phyloP scores from a whole-genome alignment of 805 yeast species.

The Cyberlindnera mrakii region DNA sequence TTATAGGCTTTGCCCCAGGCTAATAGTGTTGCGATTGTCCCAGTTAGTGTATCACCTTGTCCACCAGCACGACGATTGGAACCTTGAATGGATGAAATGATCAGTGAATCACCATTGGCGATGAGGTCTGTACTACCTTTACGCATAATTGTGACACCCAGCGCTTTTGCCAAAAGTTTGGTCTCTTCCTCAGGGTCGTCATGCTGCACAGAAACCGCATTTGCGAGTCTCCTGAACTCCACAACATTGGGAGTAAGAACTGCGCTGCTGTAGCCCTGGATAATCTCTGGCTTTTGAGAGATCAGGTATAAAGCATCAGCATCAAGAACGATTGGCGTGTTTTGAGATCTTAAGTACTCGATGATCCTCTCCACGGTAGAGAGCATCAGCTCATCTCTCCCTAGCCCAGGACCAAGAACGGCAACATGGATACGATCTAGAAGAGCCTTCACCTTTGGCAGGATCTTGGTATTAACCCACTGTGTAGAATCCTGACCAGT shows the following conservation, averaged over 20 bases:
- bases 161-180: constrained; percentile 36
- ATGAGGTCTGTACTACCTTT: constrained; percentile 71
- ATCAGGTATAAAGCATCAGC: constrained; percentile 83
- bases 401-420: constrained; percentile 92
- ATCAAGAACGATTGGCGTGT: constrained; percentile 74
- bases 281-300: constrained; percentile 47
- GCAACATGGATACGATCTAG: constrained; percentile 70
- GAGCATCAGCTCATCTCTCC: constrained; percentile 70
- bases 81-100: constrained; percentile 49
- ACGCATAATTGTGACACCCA: constrained; percentile 59
- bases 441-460: constrained; percentile 50
- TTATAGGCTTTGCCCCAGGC: constrained; percentile 75
- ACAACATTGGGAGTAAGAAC: constrained; percentile 85
- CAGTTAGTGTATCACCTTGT: constrained; percentile 91
- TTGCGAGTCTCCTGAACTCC: constrained; percentile 67
- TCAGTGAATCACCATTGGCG: constrained; percentile 38
- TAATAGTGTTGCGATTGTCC: constrained; percentile 73
- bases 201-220: constrained; percentile 35
- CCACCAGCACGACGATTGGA: constrained; percentile 86
- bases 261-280: constrained; percentile 51
- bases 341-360: constrained; percentile 42
- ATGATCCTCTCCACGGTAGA: constrained; percentile 53
- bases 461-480: constrained; percentile 36
- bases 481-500: constrained; percentile 9
- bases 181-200: constrained; percentile 21